Evolutionary conservation across 2,329 filamentous ascomycete genomes (phyloP), one percentile per base, ranked within the genome.

Genomic region (Sarocladiaceae sp.): DNA sequence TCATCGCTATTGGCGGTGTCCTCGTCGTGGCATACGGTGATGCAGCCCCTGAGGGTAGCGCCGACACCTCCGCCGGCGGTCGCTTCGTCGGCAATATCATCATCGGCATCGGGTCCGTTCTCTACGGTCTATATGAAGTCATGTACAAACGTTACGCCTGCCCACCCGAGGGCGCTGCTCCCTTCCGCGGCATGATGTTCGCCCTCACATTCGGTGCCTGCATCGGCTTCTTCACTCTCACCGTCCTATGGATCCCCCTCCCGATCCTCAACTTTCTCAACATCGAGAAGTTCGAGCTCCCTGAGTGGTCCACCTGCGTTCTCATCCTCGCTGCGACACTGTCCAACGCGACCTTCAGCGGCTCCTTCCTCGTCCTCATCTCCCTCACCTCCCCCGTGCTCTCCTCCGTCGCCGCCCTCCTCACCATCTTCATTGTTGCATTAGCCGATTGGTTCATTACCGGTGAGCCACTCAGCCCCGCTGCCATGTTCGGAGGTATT

Each of bases 51-150:
- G 50, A 47, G n/a, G 49, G 49, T 39, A 54, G 55, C 15, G 73
- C 75, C 11, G 60, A 55, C 7, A 55, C 57, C 11, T 61, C 63
- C 47, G 79, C 80, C 0, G 75, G 76, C 34, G 83, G 83, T 52
- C 77, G 89, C 15, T 76, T 90, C 11, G 62, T 91, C 1, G 93
- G 93, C 6, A 98, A 98, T 59, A 67, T 97, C 31, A 78, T 98
- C 55, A 98, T 98, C 55, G 91, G 91, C 27, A 66, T 88, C 19
- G 93, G 93, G 9, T 93, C 85, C 52, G 82, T 98, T 6, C 74
- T 98, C 15, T 98, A 98, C 62, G 93, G 93, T 1, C 82, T 98
- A 39, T 98, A 98, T 65, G 93, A 98, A 64, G 93, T 98, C 5
- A 65, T 98, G 31, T 98, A 98, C 70, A 98, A 98, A 72, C 82